Evolutionary conservation across 78 protist genomes (phyloP).

Genomic region (Cavenderia fasciculata): DNA sequence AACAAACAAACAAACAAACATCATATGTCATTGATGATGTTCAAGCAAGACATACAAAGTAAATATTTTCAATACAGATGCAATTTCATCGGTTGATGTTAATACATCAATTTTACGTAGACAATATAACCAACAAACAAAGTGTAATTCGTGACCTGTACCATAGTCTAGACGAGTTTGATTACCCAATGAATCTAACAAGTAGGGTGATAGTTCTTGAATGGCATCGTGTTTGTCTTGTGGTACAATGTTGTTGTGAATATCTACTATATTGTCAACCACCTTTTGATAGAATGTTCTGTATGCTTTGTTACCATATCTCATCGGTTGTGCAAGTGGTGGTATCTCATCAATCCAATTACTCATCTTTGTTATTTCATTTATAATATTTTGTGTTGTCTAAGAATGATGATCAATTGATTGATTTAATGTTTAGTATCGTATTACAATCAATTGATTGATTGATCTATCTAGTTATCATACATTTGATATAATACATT

Average conservation of each 20-base stretch:
- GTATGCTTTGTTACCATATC: conserved; percentile 94
- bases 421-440: background rate
- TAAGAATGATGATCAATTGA: background rate
- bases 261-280: background rate
- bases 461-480: too few species aligned
- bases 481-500: conserved; percentile 23
- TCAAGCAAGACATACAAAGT: background rate
- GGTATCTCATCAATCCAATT: conserved; percentile 75
- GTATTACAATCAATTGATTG: background rate
- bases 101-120: conserved; percentile 43
- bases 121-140: conserved; percentile 62
- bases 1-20: background rate
- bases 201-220: conserved; percentile 88
- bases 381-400: conserved; percentile 24
- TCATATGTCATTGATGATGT: too few species aligned
- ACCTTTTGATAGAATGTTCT: conserved; percentile 31
- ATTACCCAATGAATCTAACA: conserved; percentile 91
- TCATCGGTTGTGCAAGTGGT: conserved; percentile 78
- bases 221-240: conserved; percentile 4
- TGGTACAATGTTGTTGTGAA: conserved; percentile 30
- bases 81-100: conserved; percentile 34
- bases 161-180: conserved; percentile 97
- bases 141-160: conserved; percentile 97
- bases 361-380: conserved; percentile 30
- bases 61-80: conserved; percentile 60